phyloP scores from a whole-genome alignment of 2,329 filamentous ascomycete genomes.

The Blastomyces parvus region DNA sequence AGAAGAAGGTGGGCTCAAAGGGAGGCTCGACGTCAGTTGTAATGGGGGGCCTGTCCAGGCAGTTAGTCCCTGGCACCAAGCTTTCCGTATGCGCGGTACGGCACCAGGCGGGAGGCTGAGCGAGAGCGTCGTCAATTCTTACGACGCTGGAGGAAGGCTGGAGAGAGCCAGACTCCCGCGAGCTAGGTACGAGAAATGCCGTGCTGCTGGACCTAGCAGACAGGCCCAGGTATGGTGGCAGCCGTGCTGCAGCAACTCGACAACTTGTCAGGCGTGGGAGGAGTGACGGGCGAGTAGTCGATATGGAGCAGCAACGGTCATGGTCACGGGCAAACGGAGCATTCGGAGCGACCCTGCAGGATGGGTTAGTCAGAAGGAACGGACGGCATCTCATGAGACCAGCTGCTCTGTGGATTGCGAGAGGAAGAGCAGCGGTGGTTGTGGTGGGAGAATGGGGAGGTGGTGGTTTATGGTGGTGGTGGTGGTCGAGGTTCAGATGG shows the following conservation, averaged over 20 bases:
- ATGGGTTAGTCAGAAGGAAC: constrained; percentile 1
- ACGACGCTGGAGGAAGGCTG: background rate
- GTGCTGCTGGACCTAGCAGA: background rate
- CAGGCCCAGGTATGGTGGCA: background rate
- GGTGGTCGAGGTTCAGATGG: background rate
- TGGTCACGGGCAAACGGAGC: background rate
- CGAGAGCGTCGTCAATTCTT: background rate
- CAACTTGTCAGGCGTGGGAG: background rate
- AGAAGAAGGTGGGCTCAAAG: background rate
- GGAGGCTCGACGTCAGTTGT: background rate
- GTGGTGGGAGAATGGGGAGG: background rate
- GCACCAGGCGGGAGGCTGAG: background rate
- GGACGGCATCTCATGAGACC: background rate
- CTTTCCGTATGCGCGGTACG: background rate
- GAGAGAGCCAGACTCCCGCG: too few species aligned
- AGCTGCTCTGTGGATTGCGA: background rate
- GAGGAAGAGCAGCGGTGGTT: background rate
- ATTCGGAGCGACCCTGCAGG: background rate
- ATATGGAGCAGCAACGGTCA: background rate
- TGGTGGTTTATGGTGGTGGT: background rate
- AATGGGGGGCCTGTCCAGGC: background rate
- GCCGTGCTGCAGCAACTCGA: background rate
- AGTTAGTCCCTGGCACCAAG: background rate
- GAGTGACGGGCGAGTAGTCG: background rate
- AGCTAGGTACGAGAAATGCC: background rate